A percentile compares a stretch with the other conserved stretches of the same genome.
phyloP scores from a whole-genome alignment of 768 basidiomycete species.

The Collybiopsis luxurians region DNA sequence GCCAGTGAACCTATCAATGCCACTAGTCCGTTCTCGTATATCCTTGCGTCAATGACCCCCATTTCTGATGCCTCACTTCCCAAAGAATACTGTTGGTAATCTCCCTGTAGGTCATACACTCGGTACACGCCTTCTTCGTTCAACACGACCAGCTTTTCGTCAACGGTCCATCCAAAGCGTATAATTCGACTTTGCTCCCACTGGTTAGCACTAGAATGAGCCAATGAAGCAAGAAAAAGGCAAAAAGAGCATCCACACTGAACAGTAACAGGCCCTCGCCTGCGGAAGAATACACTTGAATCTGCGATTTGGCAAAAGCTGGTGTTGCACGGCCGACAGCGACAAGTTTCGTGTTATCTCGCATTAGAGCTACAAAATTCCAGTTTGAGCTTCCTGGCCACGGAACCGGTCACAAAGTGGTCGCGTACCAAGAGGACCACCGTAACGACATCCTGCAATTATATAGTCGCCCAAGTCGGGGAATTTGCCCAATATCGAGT shows the following conservation, averaged over 20 bases:
- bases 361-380: conserved; percentile 69
- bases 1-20: conserved; percentile 74
- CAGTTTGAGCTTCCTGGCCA: neutral
- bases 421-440: conserved; percentile 81
- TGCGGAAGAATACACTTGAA: conserved; percentile 84
- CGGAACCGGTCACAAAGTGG: neutral
- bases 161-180: conserved; percentile 80
- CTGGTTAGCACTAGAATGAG: conserved; percentile 35
- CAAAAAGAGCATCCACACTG: conserved; percentile 57
- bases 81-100: conserved; percentile 83
- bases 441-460: conserved; percentile 78
- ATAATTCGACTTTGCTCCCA: conserved; percentile 90
- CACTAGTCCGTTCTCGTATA: conserved; percentile 86
- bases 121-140: conserved; percentile 94
- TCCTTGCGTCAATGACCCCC: conserved; percentile 81
- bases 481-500: conserved; percentile 76
- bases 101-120: conserved; percentile 82
- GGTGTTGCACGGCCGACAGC: conserved; percentile 59
- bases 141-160: conserved; percentile 79
- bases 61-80: conserved; percentile 79
- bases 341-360: conserved; percentile 79
- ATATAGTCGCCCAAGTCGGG: conserved; percentile 78
- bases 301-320: conserved; percentile 70
- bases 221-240: neutral
- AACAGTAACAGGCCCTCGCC: conserved; percentile 69